These are phyloP conservation scores for Neltuma alba DNA, from an alignment of 306 rosid genomes.

Conservation along the genomic window DNA sequence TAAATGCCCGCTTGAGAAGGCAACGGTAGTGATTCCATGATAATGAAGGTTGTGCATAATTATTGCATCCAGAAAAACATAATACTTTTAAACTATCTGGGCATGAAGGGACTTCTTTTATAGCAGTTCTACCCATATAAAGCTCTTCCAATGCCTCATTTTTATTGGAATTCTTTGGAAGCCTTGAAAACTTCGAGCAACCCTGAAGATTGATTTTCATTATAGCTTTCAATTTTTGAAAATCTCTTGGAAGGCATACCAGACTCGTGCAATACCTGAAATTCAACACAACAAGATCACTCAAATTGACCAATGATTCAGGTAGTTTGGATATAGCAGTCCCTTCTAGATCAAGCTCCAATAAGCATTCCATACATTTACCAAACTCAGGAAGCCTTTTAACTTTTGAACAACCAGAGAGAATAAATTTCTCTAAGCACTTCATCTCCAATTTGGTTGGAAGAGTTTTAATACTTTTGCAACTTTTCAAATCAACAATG, in stretches of 20 bases:
- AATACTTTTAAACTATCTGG: neutral
- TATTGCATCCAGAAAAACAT: neutral
- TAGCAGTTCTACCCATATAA: too few species aligned
- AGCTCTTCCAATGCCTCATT: too few species aligned
- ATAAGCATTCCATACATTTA: neutral
- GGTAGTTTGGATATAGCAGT: neutral
- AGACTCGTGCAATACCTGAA: neutral
- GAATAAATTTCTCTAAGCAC: neutral
- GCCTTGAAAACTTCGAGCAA: neutral
- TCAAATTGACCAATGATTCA: neutral
- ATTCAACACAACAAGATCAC: neutral
- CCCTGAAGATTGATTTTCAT: neutral
- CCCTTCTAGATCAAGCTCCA: neutral
- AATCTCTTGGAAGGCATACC: neutral
- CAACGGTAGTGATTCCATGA: neutral
- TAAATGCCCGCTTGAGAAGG: neutral
- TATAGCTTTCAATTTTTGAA: neutral
- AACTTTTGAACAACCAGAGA: neutral
- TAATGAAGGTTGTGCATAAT: neutral
- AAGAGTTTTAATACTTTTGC: neutral
- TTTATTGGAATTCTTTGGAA: too few species aligned
- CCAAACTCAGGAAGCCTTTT: neutral
- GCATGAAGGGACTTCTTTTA: constrained; percentile 3
- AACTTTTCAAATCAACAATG: neutral
- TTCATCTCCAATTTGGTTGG: neutral